Base-by-base conservation (phyloP, 306 rosid genomes). In the Vigna hirtella region DNA sequence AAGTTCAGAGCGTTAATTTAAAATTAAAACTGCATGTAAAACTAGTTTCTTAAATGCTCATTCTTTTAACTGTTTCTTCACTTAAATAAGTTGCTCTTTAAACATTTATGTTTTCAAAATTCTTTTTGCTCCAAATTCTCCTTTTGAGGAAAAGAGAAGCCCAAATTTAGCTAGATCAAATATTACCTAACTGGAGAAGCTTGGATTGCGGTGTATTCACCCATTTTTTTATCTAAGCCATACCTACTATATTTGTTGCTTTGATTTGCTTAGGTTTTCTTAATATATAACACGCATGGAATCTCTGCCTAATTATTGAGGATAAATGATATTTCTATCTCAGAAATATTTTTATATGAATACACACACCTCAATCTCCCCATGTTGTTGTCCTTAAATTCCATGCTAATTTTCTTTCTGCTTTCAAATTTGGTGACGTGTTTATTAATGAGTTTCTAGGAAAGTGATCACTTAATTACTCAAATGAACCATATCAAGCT, bases 241-340 rank as follows among this genome's bases (percentile, higher is more conserved):
- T 34, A 30, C 34, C 34, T 30, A 30, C 34, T 30, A 30, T n/a
- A 45, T 15, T 45, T 77, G 20, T 34, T 42, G 48, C 48, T 22
- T 45, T 70, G 15, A 24, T 47, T 49, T 34, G 47, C 70, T 62
- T 59, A 50, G 66, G 72, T 62, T 79, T 49, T 38, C 28, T 61
- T 24, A 49, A 36, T 42, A 20, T 38, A 5, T 15, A 13, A 38
- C 36, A 20, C 26, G 30, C 12, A n/a, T 51, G 47, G 66, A 72
- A 72, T 63, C 38, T 24, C 20, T 62, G 1, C 58, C 47, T 16
- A 50, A 50, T 63, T 30, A 57, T 26, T 63, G 32, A 48, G 66
- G 49, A 20, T 45, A 16, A 50, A 62, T 72, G 26, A 40, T 62
- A 53, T 71, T 22, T 17, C 5, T 45, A 30, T 69, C 7, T 36